Percentiles rank a stretch among this genome's conserved stretches.
These are phyloP conservation scores for Plasmodium blacklocki DNA, from an alignment of 169 alveolate species.

Conservation along the genomic window DNA sequence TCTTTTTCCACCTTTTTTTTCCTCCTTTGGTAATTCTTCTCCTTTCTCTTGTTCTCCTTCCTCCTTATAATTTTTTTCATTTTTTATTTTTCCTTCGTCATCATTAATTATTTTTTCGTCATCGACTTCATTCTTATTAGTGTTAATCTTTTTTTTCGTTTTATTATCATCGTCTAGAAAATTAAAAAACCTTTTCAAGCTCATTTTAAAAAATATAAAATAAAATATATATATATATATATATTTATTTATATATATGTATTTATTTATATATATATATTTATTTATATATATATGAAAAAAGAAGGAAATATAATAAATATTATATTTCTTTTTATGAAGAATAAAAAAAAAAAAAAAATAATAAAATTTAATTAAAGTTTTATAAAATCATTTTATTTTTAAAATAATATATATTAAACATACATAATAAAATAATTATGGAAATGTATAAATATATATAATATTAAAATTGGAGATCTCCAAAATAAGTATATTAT, in stretches of 20 bases:
- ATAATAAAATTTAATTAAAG: too few relatives aligned
- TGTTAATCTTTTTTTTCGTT: conserved; percentile 3
- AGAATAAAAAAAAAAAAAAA: too few relatives aligned
- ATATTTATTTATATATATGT: background rate
- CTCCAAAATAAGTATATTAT: too few relatives aligned
- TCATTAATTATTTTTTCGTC: background rate
- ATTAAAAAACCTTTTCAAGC: conserved; percentile 46
- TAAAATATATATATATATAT: background rate
- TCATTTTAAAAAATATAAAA: conserved; percentile 15
- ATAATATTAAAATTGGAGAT: too few relatives aligned
- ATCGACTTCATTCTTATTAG: background rate
- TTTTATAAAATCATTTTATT: too few relatives aligned
- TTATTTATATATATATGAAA: background rate
- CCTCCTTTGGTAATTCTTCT: background rate
- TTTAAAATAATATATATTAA: too few relatives aligned
- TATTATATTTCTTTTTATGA: too few relatives aligned
- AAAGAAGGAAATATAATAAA: background rate
- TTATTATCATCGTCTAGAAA: conserved; percentile 18
- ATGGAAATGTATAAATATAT: too few relatives aligned
- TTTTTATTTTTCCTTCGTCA: conserved; percentile 1
- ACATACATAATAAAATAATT: too few relatives aligned
- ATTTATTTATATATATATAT: background rate
- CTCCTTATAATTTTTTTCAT: background rate
- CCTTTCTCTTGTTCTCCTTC: background rate
- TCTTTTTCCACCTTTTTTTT: background rate